These are phyloP conservation scores for Ophiognomonia clavigignenti-juglandacearum DNA, from an alignment of 2,329 filamentous ascomycete species.

Conservation along the genomic window DNA sequence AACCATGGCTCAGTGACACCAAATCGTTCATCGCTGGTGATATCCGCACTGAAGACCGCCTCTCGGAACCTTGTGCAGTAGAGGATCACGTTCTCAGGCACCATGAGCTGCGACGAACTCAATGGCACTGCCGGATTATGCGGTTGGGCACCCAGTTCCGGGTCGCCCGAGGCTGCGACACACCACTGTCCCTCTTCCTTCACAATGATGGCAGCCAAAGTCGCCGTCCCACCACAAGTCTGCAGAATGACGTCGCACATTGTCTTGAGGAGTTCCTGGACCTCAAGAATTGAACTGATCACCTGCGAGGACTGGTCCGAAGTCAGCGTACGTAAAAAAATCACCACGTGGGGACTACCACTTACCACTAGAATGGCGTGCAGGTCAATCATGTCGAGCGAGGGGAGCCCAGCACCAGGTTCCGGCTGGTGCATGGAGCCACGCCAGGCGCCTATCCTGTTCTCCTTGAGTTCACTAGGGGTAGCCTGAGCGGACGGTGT, in stretches of 20 bases:
- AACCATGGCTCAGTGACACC: constrained; percentile 67
- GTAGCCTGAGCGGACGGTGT: constrained; percentile 38
- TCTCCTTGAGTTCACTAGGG: constrained; percentile 48
- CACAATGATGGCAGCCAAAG: constrained; percentile 68
- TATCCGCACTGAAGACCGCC: constrained; percentile 67
- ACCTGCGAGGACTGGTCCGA: constrained; percentile 59
- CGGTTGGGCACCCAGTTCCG: constrained; percentile 62
- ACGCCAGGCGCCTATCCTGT: constrained; percentile 59
- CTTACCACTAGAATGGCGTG: constrained; percentile 63
- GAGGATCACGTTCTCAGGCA: constrained; percentile 72
- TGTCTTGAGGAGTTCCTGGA: constrained; percentile 71
- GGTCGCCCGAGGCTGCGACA: constrained; percentile 68
- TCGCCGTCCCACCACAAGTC: constrained; percentile 66
- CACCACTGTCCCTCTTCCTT: constrained; percentile 67
- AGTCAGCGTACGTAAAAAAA: no score
- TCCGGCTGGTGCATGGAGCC: constrained; percentile 54
- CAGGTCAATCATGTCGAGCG: constrained; percentile 78
- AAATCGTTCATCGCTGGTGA: constrained; percentile 72
- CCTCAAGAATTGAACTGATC: constrained; percentile 71
- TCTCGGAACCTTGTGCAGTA: constrained; percentile 76
- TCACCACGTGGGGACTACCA: not conserved
- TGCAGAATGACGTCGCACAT: constrained; percentile 80
- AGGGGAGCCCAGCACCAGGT: constrained; percentile 59
- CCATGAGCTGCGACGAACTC: constrained; percentile 54
- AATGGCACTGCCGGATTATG: constrained; percentile 63